Evolutionary conservation across 2,329 filamentous ascomycete genomes (phyloP).

Genomic region (Zasmidium angulare): DNA sequence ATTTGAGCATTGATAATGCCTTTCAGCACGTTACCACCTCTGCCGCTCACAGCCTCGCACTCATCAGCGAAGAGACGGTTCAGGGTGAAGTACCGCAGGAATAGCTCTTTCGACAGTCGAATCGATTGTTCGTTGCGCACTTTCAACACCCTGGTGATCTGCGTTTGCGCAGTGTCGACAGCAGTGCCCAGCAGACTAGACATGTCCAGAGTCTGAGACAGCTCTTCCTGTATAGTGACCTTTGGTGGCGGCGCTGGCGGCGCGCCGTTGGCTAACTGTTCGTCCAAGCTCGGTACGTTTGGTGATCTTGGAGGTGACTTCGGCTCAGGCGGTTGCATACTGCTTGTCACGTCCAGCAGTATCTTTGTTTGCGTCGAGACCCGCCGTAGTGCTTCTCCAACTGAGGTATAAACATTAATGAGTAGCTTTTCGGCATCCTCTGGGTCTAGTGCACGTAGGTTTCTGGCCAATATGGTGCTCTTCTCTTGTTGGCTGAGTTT

Average conservation of each 20-base stretch:
- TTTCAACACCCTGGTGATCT: conserved; percentile 72
- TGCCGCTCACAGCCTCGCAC: conserved; percentile 79
- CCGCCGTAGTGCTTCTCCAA: conserved; percentile 82
- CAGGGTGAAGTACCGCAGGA: conserved; percentile 78
- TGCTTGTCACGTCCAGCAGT: conserved; percentile 88
- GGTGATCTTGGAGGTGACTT: conserved; percentile 46
- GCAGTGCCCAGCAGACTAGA: conserved; percentile 75
- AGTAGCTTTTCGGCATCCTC: conserved; percentile 84
- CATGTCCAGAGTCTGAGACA: conserved; percentile 74
- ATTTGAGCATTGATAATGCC: conserved; percentile 80
- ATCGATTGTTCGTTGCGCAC: conserved; percentile 74
- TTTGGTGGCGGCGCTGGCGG: conserved; percentile 13
- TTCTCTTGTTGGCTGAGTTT: conserved; percentile 81
- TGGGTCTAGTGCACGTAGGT: conserved; percentile 78
- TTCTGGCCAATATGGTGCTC: conserved; percentile 81
- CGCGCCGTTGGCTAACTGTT: conserved; percentile 34
- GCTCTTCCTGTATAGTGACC: conserved; percentile 62
- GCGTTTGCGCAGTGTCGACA: conserved; percentile 73
- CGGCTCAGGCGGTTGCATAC: conserved; percentile 50
- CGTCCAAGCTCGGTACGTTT: conserved; percentile 44
- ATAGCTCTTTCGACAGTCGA: conserved; percentile 65
- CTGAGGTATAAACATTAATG: conserved; percentile 77
- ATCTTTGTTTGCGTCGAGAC: conserved; percentile 91
- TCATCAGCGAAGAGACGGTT: conserved; percentile 83
- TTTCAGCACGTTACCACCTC: conserved; percentile 73